Percentiles rank a stretch among this genome's conserved stretches.
These are phyloP conservation scores for Solanum pimpinellifolium DNA, from an alignment of 257 asterid species.

Conservation along the genomic window DNA sequence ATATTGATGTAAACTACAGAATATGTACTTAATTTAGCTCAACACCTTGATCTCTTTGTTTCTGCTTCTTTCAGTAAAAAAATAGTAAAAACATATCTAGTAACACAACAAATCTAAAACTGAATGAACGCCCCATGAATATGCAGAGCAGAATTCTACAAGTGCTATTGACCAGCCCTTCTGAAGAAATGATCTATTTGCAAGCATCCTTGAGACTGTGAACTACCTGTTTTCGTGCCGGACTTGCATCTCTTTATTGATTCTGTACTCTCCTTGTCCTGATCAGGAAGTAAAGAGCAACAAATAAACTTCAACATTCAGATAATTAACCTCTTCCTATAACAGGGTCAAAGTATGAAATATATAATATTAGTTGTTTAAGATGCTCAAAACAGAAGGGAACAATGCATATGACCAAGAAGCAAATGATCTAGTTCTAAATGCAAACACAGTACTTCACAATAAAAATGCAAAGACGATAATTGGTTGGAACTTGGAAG, in stretches of 20 bases:
- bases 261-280: slow-evolving; percentile 34
- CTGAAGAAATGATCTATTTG: slow-evolving; percentile 83
- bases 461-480: neutral
- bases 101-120: neutral
- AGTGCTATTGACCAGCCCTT: slow-evolving; percentile 28
- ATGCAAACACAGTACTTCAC: neutral
- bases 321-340: neutral
- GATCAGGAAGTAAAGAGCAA: slow-evolving; percentile 6
- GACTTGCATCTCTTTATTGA: slow-evolving; percentile 32
- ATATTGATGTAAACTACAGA: neutral
- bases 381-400: neutral
- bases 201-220: slow-evolving; percentile 47
- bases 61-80: neutral
- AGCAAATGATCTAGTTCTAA: neutral
- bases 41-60: neutral
- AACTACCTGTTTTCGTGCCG: slow-evolving; percentile 27
- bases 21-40: neutral
- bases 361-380: neutral
- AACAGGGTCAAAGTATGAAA: neutral
- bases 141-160: neutral
- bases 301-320: neutral
- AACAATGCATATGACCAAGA: neutral
- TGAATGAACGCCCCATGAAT: neutral
- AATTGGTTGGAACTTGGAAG: neutral
- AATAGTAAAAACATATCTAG: neutral